A percentile compares a stretch with the other conserved stretches of the same genome.
Conservation (phyloP, 2,329 filamentous ascomycete species). For the Colletotrichum sp. region DNA sequence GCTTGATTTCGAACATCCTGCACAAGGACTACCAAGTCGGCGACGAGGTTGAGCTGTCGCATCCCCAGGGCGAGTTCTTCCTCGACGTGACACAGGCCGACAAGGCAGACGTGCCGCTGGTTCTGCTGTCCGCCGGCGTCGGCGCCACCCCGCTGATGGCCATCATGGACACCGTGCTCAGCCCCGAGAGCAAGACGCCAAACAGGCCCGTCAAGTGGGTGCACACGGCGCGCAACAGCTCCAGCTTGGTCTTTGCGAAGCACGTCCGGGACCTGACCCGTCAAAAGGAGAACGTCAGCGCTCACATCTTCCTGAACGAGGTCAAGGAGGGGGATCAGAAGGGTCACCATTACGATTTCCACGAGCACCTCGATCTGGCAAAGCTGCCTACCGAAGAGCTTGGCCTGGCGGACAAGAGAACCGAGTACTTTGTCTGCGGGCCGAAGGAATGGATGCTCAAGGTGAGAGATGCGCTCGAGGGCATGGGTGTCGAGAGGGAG, state of each 20-base stretch:
- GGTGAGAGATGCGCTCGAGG: slow-evolving; percentile 56
- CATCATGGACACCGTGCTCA: slow-evolving; percentile 63
- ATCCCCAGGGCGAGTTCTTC: slow-evolving; percentile 67
- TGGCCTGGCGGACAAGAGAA: slow-evolving; percentile 54
- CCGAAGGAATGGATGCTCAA: slow-evolving; percentile 73
- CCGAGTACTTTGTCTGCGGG: slow-evolving; percentile 77
- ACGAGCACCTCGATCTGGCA: slow-evolving; percentile 63
- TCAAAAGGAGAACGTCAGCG: slow-evolving; percentile 51
- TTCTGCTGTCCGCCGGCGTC: slow-evolving; percentile 72
- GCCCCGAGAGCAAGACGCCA: slow-evolving; percentile 26
- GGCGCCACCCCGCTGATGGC: slow-evolving; percentile 70
- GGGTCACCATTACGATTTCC: slow-evolving; percentile 64
- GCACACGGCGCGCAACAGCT: slow-evolving; percentile 60
- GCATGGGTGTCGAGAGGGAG: slow-evolving; percentile 59
- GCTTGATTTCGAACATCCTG: slow-evolving; percentile 59
- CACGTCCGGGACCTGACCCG: slow-evolving; percentile 50
- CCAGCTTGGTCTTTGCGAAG: slow-evolving; percentile 59
- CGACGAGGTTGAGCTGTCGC: slow-evolving; percentile 59
- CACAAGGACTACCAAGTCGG: slow-evolving; percentile 53
- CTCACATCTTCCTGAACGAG: slow-evolving; percentile 63
- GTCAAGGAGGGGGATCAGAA: slow-evolving; percentile 46
- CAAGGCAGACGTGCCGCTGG: slow-evolving; percentile 56
- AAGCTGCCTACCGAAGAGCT: slow-evolving; percentile 58
- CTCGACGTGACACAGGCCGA: slow-evolving; percentile 50
- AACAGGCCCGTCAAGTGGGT: slow-evolving; percentile 64